Conservation (phyloP, 306 rosid species). For the Astragalus glycyphyllos region DNA sequence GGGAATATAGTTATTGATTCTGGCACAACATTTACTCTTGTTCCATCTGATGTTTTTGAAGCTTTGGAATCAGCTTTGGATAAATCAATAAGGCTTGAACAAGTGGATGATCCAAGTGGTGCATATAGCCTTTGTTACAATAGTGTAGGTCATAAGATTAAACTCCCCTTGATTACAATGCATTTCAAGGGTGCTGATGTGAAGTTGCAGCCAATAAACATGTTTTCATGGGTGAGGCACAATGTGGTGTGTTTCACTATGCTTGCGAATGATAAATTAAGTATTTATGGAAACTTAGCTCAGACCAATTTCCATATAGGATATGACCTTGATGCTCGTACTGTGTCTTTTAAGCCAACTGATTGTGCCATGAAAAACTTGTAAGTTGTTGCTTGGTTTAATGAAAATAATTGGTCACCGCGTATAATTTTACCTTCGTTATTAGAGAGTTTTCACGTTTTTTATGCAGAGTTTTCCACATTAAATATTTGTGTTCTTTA, state of each 20-base stretch:
- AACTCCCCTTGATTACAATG: slow-evolving; percentile 47
- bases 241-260: slow-evolving; percentile 53
- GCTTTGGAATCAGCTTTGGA: slow-evolving; percentile 44
- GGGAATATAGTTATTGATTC: slow-evolving; percentile 64
- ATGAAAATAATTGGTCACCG: too few species aligned
- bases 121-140: slow-evolving; percentile 48
- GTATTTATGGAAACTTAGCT: slow-evolving; percentile 67
- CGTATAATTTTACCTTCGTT: too few species aligned
- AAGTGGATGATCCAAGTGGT: slow-evolving; percentile 48
- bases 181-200: slow-evolving; percentile 70
- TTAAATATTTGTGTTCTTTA: too few species aligned
- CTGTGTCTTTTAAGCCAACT: slow-evolving; percentile 51
- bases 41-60: neutral
- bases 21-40: slow-evolving; percentile 53
- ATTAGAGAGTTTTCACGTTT: too few species aligned
- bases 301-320: slow-evolving; percentile 61
- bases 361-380: slow-evolving; percentile 44
- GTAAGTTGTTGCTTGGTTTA: neutral
- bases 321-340: slow-evolving; percentile 48
- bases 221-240: slow-evolving; percentile 42
- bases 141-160: neutral
- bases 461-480: too few species aligned
- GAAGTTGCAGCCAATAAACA: slow-evolving; percentile 41
- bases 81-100: slow-evolving; percentile 27
- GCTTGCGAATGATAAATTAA: neutral